Evolutionary conservation across 2,329 filamentous ascomycete genomes (phyloP), one percentile per base, ranked within the genome.

Genomic region (Monosporascus sp.): DNA sequence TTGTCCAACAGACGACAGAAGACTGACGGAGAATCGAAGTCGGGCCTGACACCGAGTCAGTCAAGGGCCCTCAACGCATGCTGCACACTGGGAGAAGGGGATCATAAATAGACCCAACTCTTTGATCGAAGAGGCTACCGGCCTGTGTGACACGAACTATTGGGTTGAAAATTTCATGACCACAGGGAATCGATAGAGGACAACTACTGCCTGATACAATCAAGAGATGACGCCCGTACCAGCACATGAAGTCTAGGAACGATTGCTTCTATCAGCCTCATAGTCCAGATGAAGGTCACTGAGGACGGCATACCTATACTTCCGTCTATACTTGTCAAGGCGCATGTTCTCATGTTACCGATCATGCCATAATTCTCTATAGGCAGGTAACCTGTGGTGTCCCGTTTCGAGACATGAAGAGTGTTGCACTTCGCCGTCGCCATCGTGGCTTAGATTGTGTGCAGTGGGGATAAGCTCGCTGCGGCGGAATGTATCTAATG

Each of bases 291-390:
- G 9, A 14, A 24, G 47, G 27, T 25, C 17, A 38, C 35, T 24
- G 7, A 11, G 31, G 41, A 45, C 35, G n/a, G 35, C 58, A 41
- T 58, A 66, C 65, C 63, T 53, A 91, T 70, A 58, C 85, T 87
- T 24, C 87, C 87, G 63, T 87, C 83, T 64, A 88, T 87, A 58
- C 85, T 87, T 22, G 89, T 79, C n/a, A 90, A 73, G 15, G 87
- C 87, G 72, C 85, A 89, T 1, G 87, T 91, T 62, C 85, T 80
- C 87, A 91, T 89, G 64, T 90, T 90, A 24, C 88, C 88, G 61
- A 91, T 89, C 69, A 91, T 79, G 52, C 88, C 88, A 75, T 90
- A 90, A 68, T 90, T 82, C 65, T 90, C 87, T 58, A 90, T 88
- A 47, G 80, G 79, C 27, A 82, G 73, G 60, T 82, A 83, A 35